These are phyloP conservation scores for Cladosporium cucumerinum DNA, from an alignment of 2,329 filamentous ascomycete genomes.

Conservation along the genomic window DNA sequence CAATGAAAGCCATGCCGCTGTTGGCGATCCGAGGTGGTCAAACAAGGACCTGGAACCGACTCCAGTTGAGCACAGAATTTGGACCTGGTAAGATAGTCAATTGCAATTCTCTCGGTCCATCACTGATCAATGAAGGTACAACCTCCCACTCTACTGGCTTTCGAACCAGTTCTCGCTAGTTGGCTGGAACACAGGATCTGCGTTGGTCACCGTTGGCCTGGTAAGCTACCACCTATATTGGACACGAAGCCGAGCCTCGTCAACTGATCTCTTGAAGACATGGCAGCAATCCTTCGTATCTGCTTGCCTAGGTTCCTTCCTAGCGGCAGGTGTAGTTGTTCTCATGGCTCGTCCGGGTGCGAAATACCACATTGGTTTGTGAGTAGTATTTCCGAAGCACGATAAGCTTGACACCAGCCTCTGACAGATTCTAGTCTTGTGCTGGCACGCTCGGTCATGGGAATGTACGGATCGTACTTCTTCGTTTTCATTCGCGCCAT, in stretches of 20 bases:
- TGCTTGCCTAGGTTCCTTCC: conserved; percentile 13
- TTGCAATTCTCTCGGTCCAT: conserved; percentile 14
- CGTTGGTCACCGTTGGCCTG: conserved; percentile 16
- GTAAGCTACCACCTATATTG: neutral
- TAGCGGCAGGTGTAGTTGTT: conserved; percentile 15
- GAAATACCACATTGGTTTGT: conserved; percentile 19
- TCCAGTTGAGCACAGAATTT: conserved; percentile 24
- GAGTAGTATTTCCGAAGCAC: neutral
- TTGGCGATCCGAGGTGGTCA: conserved; percentile 21
- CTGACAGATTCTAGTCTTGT: conserved; percentile 36
- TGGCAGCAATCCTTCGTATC: conserved; percentile 19
- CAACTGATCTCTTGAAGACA: conserved; percentile 11
- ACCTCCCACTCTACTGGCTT: conserved; percentile 17
- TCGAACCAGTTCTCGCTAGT: conserved; percentile 17
- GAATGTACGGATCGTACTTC: conserved; percentile 45
- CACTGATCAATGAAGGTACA: neutral
- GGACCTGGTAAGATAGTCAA: conserved; percentile 27
- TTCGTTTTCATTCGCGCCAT: conserved; percentile 41
- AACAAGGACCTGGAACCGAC: conserved; percentile 27
- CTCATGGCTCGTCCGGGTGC: conserved; percentile 19
- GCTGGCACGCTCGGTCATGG: conserved; percentile 41
- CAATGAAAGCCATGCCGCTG: conserved; percentile 17
- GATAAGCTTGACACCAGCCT: neutral
- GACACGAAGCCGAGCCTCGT: neutral
- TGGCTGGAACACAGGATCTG: conserved; percentile 19